Base-by-base conservation (phyloP, 192 early-diverging fungal species). In the Umbelopsis sp. region DNA sequence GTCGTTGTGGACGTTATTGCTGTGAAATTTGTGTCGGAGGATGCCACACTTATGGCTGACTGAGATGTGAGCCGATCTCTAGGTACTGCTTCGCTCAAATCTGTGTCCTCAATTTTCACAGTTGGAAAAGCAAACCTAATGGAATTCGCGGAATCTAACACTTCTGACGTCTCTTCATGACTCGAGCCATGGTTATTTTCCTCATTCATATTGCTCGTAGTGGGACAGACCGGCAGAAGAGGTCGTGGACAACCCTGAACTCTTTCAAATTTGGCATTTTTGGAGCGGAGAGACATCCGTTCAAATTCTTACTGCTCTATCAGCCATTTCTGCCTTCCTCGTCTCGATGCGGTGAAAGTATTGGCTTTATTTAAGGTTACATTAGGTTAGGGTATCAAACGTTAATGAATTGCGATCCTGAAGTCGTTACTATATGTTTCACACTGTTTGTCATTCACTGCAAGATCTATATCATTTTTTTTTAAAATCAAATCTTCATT, bases 21-120 rank as follows among this genome's bases (percentile, higher is more conserved):
- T n/a, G 55, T 61, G 4, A 61, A 61, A n/a, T 61, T 61, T 23
- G 55, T 61, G 30, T 61, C 55, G 55, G 55, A 61, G 23, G 55
- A 61, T 16, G 55, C 55, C 11, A 61, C 15, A 61, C 55, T 61
- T 16, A 61, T 35, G 30, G 27, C 55, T n/a, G 55, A 61, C 11
- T 33, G 55, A 16, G 55, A 61, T 61, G 55, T 35, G 11, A 25
- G 55, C 27, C 33, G 55, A 61, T 61, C 30, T 11, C 18, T 30
- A 37, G 33, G 55, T 35, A 22, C 27, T 16, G 55, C 27, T 2
- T 27, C 35, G 30, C 55, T 41, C 37, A 41, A 30, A 61, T 61
- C 55, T 15, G 55, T 61, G 16, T 61, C 55, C 6, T 35, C 55
- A 5, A 61, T 33, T 13, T 30, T 61, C 30, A 61, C 30, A 15